Conservation (phyloP, 176 grass and related monocot species). For the Triticum timopheevii region DNA sequence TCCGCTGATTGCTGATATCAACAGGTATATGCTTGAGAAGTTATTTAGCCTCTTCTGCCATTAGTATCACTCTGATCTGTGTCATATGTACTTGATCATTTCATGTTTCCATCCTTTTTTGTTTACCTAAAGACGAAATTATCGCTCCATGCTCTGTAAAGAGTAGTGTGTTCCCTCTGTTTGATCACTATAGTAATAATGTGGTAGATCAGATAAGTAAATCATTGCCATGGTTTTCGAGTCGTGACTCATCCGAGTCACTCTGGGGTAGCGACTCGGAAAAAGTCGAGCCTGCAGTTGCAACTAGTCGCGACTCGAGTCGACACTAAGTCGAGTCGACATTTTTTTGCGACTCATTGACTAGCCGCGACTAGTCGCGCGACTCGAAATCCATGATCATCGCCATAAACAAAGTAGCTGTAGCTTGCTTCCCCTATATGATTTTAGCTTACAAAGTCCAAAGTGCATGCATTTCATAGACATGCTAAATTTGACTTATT, state of each 20-base stretch:
- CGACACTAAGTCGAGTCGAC: too few species aligned
- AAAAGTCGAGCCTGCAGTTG: too few species aligned
- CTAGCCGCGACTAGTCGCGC: too few species aligned
- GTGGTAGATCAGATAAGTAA: background rate
- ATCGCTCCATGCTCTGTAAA: background rate
- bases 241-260: too few species aligned
- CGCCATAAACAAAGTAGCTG: background rate
- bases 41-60: background rate
- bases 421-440: background rate
- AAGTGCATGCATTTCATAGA: background rate
- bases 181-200: conserved; percentile 3
- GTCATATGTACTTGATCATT: conserved; percentile 9
- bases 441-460: background rate
- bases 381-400: background rate
- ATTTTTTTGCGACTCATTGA: too few species aligned
- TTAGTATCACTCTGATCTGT: conserved; percentile 24
- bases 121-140: background rate
- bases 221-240: background rate
- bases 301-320: too few species aligned
- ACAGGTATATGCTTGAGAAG: conserved; percentile 53
- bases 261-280: too few species aligned
- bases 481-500: background rate
- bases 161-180: background rate
- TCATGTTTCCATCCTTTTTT: conserved; percentile 22
- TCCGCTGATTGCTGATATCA: conserved; percentile 94